Evolutionary conservation across 306 rosid species (phyloP).

Genomic region (Sechiopsis laciniata): DNA sequence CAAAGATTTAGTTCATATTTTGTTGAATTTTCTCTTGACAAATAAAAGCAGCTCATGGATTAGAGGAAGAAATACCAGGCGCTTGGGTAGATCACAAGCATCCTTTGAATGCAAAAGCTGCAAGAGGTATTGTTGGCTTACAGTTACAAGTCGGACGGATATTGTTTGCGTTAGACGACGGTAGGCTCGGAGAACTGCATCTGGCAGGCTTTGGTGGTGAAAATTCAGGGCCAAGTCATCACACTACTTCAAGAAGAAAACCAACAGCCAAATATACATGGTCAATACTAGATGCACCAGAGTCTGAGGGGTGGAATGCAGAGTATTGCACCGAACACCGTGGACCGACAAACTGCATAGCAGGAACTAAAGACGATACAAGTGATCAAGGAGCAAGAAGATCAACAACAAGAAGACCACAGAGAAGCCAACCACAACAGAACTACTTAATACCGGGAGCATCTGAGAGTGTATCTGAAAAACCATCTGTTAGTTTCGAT

Average conservation of each 20-base stretch:
- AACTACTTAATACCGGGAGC: constrained; percentile 44
- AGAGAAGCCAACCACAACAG: constrained; percentile 54
- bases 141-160: constrained; percentile 65
- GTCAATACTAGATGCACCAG: constrained; percentile 76
- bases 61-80: constrained; percentile 38
- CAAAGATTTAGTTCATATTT: not conserved
- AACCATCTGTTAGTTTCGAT: constrained; percentile 38
- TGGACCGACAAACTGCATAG: constrained; percentile 69
- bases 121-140: constrained; percentile 67
- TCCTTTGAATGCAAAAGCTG: constrained; percentile 68
- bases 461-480: constrained; percentile 22
- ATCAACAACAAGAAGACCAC: constrained; percentile 47
- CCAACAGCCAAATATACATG: constrained; percentile 51
- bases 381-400: constrained; percentile 43
- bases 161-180: constrained; percentile 63
- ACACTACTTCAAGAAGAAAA: constrained; percentile 44
- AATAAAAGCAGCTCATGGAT: constrained; percentile 44
- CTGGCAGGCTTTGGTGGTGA: constrained; percentile 68
- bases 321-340: constrained; percentile 80
- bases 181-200: constrained; percentile 83
- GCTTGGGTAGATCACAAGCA: constrained; percentile 67
- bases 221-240: constrained; percentile 55
- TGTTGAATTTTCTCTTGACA: constrained; percentile 3
- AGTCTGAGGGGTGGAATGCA: constrained; percentile 94
- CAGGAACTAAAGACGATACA: constrained; percentile 62